These are phyloP conservation scores for Pseudocercospora musae DNA, from an alignment of 2,329 filamentous ascomycete genomes.

Conservation along the genomic window DNA sequence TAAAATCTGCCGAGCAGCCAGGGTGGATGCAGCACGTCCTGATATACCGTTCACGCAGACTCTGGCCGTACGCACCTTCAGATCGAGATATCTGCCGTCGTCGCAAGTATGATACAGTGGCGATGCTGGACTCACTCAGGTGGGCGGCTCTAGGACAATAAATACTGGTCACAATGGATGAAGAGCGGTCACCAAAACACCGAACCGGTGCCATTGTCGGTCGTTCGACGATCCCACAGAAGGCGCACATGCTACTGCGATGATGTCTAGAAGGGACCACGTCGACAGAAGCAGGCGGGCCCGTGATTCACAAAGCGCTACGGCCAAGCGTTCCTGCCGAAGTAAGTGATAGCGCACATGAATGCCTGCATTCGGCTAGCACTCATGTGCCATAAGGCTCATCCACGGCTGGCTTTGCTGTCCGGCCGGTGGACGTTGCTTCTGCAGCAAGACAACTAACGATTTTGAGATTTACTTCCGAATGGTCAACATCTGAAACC, in stretches of 20 bases:
- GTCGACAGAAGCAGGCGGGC: not conserved
- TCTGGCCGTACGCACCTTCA: not conserved
- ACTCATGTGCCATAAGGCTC: not conserved
- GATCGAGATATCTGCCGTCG: not conserved
- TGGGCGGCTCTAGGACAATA: slow-evolving; percentile 1
- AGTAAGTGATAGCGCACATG: not conserved
- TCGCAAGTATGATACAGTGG: not conserved
- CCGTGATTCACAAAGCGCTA: not conserved
- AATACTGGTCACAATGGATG: not conserved
- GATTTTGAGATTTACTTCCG: not conserved
- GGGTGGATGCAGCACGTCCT: not conserved
- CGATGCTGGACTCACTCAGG: not conserved
- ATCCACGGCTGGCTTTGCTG: not conserved
- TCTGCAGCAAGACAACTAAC: not conserved
- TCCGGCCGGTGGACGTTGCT: not conserved
- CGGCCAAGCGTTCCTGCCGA: not conserved
- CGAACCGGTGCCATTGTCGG: not conserved
- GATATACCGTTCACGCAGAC: not conserved
- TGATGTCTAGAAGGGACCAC: not conserved
- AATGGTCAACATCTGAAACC: not conserved
- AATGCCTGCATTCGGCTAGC: not conserved
- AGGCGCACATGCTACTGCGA: not conserved
- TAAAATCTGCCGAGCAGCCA: not conserved
- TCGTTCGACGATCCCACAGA: not conserved
- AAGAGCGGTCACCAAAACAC: not conserved